These are phyloP conservation scores for Xylariaceae sp. DNA, from an alignment of 2,329 filamentous ascomycete species.

Conservation along the genomic window DNA sequence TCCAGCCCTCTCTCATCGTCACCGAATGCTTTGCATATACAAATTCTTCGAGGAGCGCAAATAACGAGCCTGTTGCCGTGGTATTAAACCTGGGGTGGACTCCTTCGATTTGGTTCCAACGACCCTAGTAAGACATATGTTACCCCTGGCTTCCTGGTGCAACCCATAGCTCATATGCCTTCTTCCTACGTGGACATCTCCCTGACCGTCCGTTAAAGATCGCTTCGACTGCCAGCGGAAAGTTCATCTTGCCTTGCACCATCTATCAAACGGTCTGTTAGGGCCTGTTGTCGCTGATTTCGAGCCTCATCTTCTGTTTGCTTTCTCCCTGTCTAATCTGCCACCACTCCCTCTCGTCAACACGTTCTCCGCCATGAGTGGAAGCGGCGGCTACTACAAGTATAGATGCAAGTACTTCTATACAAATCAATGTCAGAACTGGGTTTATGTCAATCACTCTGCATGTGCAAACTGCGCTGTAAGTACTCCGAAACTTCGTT, in stretches of 20 bases:
- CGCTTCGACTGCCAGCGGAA: background rate
- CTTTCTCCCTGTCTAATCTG: constrained; percentile 1
- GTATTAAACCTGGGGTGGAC: constrained; percentile 15
- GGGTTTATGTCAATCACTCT: constrained; percentile 50
- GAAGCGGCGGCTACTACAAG: constrained; percentile 45
- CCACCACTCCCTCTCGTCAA: background rate
- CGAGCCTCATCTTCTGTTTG: background rate
- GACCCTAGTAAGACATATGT: no score
- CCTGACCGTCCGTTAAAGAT: constrained; percentile 11
- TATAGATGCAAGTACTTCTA: constrained; percentile 53
- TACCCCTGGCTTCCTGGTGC: no score
- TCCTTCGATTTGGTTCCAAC: constrained; percentile 4
- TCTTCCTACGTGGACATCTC: constrained; percentile 1
- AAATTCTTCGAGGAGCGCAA: no score
- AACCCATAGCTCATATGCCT: no score
- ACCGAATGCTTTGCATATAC: no score
- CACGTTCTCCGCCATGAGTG: constrained; percentile 31
- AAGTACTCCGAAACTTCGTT: constrained; percentile 21
- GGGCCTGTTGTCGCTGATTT: no score
- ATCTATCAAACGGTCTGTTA: background rate
- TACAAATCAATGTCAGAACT: constrained; percentile 47
- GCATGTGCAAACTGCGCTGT: constrained; percentile 48
- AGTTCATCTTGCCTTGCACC: constrained; percentile 4
- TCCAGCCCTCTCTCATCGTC: no score
- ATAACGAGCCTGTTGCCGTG: constrained; percentile 16